Evolutionary conservation across 768 basidiomycete genomes (phyloP).

Genomic region (Coprinopsis marcescibilis): DNA sequence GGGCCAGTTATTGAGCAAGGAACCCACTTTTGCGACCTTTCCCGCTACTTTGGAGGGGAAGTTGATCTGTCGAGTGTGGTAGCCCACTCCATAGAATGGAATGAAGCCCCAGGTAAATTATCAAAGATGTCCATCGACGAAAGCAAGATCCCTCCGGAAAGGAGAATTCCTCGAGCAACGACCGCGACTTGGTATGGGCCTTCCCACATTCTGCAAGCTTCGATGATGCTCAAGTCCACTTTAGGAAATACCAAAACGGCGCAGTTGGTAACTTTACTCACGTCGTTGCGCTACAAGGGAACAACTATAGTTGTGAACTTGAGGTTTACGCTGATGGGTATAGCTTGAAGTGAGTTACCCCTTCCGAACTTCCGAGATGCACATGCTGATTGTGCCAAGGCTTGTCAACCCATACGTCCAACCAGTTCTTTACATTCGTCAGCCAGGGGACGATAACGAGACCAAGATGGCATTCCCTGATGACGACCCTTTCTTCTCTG

Average conservation of each 20-base stretch:
- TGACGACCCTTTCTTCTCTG: slow-evolving; percentile 93
- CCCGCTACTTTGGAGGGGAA: slow-evolving; percentile 95
- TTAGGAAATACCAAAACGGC: slow-evolving; percentile 91
- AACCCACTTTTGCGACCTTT: slow-evolving; percentile 96
- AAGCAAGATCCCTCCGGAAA: slow-evolving; percentile 72
- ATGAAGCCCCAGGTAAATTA: slow-evolving; percentile 82
- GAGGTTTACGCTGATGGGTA: slow-evolving; percentile 95
- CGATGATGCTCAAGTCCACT: background rate
- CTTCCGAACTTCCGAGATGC: background rate
- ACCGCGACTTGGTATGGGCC: slow-evolving; percentile 75
- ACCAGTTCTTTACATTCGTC: slow-evolving; percentile 82
- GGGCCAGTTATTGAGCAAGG: slow-evolving; percentile 88
- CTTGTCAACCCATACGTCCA: slow-evolving; percentile 91
- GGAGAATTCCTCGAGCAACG: slow-evolving; percentile 92
- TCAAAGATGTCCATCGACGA: slow-evolving; percentile 83
- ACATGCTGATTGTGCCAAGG: slow-evolving; percentile 28
- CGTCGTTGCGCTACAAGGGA: slow-evolving; percentile 85
- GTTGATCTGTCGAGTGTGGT: slow-evolving; percentile 76
- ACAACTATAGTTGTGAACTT: slow-evolving; percentile 90
- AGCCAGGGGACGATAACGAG: slow-evolving; percentile 74
- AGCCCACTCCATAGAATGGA: slow-evolving; percentile 90
- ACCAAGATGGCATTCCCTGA: slow-evolving; percentile 66
- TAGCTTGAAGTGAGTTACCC: slow-evolving; percentile 57
- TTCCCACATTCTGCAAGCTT: background rate
- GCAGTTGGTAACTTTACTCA: slow-evolving; percentile 93